A percentile compares a stretch with the other conserved stretches of the same genome.
Conservation (phyloP, 352 stramenopile genomes). For the Globisporangium mamillatum region DNA sequence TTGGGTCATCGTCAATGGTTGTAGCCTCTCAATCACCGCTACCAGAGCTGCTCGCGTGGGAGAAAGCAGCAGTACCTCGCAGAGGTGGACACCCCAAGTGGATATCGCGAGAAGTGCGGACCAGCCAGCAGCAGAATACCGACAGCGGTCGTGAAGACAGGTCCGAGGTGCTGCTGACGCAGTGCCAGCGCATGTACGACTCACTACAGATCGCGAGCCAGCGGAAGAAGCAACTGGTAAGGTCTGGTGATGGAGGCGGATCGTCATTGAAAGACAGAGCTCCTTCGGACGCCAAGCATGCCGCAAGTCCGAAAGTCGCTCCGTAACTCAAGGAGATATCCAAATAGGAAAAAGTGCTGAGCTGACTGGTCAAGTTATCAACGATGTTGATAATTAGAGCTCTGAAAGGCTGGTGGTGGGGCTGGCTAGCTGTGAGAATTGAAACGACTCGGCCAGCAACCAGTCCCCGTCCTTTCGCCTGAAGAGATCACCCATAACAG, state of each 20-base stretch:
- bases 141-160: background rate
- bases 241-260: background rate
- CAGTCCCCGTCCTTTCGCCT: background rate
- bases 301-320: conserved; percentile 5
- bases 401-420: background rate
- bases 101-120: conserved; percentile 21
- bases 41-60: conserved; percentile 18
- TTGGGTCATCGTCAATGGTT: background rate
- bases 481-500: background rate
- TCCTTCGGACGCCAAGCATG: background rate
- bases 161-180: conserved; percentile 19
- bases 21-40: background rate
- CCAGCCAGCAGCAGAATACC: conserved; percentile 3
- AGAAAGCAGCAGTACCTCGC: conserved; percentile 13
- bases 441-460: background rate
- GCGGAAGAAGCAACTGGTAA: background rate
- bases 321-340: background rate
- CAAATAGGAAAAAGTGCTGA: background rate
- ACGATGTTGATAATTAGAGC: background rate
- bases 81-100: conserved; percentile 16
- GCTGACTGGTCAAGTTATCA: background rate
- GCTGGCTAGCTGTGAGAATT: background rate
- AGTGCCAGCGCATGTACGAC: conserved; percentile 23
- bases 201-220: conserved; percentile 13
- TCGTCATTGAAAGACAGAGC: background rate